Conservation (phyloP, 495 filamentous ascomycete genomes). For the Xylaria scruposa region DNA sequence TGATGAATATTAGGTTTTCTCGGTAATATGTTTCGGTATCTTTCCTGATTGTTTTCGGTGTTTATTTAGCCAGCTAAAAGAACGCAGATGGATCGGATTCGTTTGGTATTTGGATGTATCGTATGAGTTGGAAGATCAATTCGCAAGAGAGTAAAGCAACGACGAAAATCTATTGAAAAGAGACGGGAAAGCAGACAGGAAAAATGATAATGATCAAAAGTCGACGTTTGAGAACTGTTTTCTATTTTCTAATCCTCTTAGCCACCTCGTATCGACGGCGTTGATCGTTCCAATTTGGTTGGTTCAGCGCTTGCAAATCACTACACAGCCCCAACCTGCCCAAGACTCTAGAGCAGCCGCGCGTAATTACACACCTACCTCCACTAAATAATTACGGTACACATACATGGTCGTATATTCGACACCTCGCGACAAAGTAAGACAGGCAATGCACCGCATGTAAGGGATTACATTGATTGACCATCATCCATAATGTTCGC, state of each 20-base stretch:
- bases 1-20: conserved; percentile 5
- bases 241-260: neutral
- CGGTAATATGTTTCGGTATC: neutral
- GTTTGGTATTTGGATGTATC: neutral
- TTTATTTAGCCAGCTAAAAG: conserved; percentile 7
- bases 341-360: conserved; percentile 6
- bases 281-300: conserved; percentile 15
- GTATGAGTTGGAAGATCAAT: neutral
- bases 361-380: neutral
- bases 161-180: neutral
- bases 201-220: neutral
- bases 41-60: neutral
- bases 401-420: neutral
- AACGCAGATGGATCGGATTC: neutral
- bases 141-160: neutral
- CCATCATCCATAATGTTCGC: neutral
- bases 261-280: conserved; percentile 23
- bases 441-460: no score
- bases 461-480: neutral
- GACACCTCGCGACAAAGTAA: neutral
- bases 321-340: conserved; percentile 16
- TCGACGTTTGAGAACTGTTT: conserved; percentile 2
- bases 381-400: neutral
- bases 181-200: neutral
- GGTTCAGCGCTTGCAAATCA: conserved; percentile 19